These are phyloP conservation scores for Candida quercuum DNA, from an alignment of 805 yeast species.

Conservation along the genomic window DNA sequence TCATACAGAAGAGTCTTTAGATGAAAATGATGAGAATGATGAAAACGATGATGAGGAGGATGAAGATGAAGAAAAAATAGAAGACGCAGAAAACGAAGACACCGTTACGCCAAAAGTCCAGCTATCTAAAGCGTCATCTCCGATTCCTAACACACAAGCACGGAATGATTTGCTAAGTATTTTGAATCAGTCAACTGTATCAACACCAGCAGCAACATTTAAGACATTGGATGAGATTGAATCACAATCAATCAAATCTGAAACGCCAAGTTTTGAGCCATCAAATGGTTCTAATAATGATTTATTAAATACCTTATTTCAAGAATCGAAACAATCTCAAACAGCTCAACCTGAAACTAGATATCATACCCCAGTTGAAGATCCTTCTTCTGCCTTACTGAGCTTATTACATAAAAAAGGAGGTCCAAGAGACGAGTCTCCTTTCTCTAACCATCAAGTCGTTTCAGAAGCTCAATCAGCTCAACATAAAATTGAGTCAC, in stretches of 20 bases:
- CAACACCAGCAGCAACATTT: neutral
- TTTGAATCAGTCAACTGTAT: slow-evolving; percentile 1
- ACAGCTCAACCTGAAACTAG: no score
- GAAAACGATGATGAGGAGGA: slow-evolving; percentile 5
- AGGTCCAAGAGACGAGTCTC: neutral
- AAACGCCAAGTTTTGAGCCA: neutral
- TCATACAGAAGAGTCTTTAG: no score
- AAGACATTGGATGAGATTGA: slow-evolving; percentile 7
- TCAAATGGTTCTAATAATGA: slow-evolving; percentile 1
- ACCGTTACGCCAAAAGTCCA: neutral
- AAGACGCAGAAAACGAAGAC: neutral
- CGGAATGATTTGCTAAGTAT: slow-evolving; percentile 4
- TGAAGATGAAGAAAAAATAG: slow-evolving; percentile 1
- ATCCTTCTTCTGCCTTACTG: slow-evolving; percentile 3
- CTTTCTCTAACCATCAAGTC: no score
- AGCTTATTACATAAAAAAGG: slow-evolving; percentile 3
- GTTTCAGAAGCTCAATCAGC: slow-evolving; percentile 1
- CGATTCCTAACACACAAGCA: neutral
- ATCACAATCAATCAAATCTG: neutral
- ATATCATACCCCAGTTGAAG: slow-evolving; percentile 1
- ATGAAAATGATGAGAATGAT: no score
- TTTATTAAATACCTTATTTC: slow-evolving; percentile 2
- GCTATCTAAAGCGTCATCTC: neutral
- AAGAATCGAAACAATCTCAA: neutral
- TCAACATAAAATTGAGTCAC: neutral